phyloP scores from a whole-genome alignment of 176 grass and related monocot genomes.

The Stipa capillata region DNA sequence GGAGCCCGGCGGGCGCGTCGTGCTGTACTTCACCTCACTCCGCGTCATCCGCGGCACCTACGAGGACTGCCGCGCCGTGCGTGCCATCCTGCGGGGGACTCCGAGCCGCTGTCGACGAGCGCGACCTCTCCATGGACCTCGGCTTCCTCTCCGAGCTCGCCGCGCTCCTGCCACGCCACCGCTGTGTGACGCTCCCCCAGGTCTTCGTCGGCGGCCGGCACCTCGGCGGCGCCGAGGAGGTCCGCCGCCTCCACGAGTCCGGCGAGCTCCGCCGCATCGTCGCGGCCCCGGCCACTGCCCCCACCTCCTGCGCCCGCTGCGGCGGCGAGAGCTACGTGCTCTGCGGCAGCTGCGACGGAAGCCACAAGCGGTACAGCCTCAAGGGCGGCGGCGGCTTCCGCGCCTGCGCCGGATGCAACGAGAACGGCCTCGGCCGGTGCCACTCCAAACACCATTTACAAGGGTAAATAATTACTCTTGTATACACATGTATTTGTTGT shows the following conservation, averaged over 20 bases:
- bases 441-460: too few species aligned
- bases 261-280: constrained; percentile 56
- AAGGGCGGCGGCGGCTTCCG: constrained; percentile 53
- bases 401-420: constrained; percentile 60
- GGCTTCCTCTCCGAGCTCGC: constrained; percentile 44
- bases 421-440: constrained; percentile 59
- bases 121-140: constrained; percentile 59
- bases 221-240: constrained; percentile 70
- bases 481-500: too few species aligned
- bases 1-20: too few species aligned
- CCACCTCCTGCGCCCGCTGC: constrained; percentile 35
- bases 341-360: constrained; percentile 55
- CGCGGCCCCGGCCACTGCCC: not conserved
- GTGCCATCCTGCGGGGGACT: too few species aligned
- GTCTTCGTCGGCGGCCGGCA: constrained; percentile 57
- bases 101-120: constrained; percentile 58
- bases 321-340: constrained; percentile 52
- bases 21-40: too few species aligned
- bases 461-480: too few species aligned
- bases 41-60: too few species aligned
- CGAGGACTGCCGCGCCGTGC: too few species aligned
- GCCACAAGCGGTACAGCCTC: constrained; percentile 55
- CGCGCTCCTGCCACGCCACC: constrained; percentile 22
- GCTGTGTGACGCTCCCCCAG: constrained; percentile 48
- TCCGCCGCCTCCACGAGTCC: constrained; percentile 63